Evolutionary conservation across 1,284 basidiomycete genomes (phyloP), one percentile per base, ranked within the genome.

Genomic region (Malassezia slooffiae): DNA sequence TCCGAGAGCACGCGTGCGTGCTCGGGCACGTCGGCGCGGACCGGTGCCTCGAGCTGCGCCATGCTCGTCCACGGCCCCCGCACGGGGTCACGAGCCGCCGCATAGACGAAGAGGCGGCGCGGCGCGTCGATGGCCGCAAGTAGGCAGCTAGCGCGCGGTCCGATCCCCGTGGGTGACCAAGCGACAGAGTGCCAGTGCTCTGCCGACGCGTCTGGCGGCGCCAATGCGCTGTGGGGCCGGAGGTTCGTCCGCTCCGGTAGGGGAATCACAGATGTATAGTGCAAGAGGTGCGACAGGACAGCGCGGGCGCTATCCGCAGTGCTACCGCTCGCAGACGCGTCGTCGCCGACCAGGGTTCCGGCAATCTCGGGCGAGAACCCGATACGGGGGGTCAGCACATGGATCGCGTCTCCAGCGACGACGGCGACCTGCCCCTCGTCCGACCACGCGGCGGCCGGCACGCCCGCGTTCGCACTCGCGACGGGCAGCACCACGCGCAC

Each of bases 81-180:
- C 13, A 34, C 22, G 13, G 33, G 24, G 16, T 42, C 38, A 10
- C 26, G 8, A 13, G 34, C n/a, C 8, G 36, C 26, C 23, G 17
- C 31, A 16, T 43, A 42, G 8, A 48, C 7, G 7, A 33, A 6
- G 5, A 48, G 10, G 8, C 12, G 11, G 11, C 41, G 34, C 9
- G 35, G 34, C 29, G 46, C 23, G 27, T 31, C 19, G 26, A 48
- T 34, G 5, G 35, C 16, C 4, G 46, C 41, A 3, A 48, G 35
- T n/a, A 36, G 15, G 29, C 45, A 47, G 30, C 31, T 41, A 3
- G 24, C 34, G 17, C 22, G 33, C 16, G 45, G 39, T 4, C 45
- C 46, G 5, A 43, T 13, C 4, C 40, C 35, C 0, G 35, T n/a
- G 1, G 46, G 46, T 22, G 46, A 48, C 46, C 46, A 48, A 7